Conservation (phyloP, 768 basidiomycete genomes). For the Sarcodon sp. region DNA sequence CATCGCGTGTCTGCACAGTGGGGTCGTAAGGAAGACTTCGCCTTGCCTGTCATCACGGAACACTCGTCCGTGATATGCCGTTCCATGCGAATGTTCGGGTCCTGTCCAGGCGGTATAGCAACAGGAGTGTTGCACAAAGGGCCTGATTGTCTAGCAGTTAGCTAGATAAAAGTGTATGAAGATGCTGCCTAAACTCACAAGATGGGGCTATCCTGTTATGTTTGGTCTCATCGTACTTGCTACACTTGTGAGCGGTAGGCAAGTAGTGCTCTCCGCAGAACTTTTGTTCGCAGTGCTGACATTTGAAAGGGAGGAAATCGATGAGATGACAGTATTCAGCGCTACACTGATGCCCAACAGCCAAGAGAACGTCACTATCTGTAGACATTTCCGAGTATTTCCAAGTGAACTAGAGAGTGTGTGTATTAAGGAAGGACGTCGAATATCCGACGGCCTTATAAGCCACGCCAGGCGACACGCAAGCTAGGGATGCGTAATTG, state of each 20-base stretch:
- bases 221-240: conserved; percentile 57
- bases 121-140: conserved; percentile 71
- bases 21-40: conserved; percentile 34
- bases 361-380: conserved; percentile 25
- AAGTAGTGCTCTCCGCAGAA: conserved; percentile 78
- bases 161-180: background rate
- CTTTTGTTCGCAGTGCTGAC: conserved; percentile 57
- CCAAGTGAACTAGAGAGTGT: too few species aligned
- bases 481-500: too few species aligned
- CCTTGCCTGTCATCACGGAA: conserved; percentile 53
- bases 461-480: too few species aligned
- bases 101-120: conserved; percentile 62
- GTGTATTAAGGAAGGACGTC: too few species aligned
- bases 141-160: conserved; percentile 24
- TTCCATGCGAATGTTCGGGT: conserved; percentile 78
- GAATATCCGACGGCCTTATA: too few species aligned
- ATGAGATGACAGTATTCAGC: conserved; percentile 52
- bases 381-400: too few species aligned
- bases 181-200: conserved; percentile 30
- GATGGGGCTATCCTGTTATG: conserved; percentile 67
- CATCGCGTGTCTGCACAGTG: conserved; percentile 50
- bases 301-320: conserved; percentile 82
- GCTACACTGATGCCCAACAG: conserved; percentile 63
- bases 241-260: conserved; percentile 52
- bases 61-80: conserved; percentile 56